A percentile compares a stretch with the other conserved stretches of the same genome.
phyloP scores from a whole-genome alignment of 495 filamentous ascomycete species.

The Neurospora africana region DNA sequence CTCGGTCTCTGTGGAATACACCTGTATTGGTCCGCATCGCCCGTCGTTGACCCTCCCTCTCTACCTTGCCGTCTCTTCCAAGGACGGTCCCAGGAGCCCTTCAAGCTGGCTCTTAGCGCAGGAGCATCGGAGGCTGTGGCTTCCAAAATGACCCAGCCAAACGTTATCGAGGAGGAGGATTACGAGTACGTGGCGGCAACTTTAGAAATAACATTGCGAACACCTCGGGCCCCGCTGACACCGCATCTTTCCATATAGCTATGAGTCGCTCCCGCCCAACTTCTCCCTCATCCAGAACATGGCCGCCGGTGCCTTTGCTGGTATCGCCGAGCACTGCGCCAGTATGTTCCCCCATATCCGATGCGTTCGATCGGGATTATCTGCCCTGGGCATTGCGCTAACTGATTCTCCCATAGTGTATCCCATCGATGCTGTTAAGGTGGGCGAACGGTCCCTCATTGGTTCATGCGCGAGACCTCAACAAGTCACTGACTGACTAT shows the following conservation, averaged over 20 bases:
- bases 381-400: slow-evolving; percentile 6
- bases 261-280: slow-evolving; percentile 50
- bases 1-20: not conserved
- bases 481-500: slow-evolving; percentile 14
- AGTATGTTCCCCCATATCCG: slow-evolving; percentile 41
- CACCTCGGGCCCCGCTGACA: slow-evolving; percentile 3
- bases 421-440: slow-evolving; percentile 95
- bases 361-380: not conserved
- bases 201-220: not conserved
- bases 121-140: slow-evolving; percentile 45
- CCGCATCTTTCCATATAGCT: slow-evolving; percentile 23
- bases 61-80: not conserved
- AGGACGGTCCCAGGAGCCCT: slow-evolving; percentile 7
- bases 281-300: slow-evolving; percentile 63
- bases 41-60: not conserved
- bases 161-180: slow-evolving; percentile 41
- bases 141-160: slow-evolving; percentile 48
- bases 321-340: slow-evolving; percentile 54
- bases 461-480: not conserved
- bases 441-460: slow-evolving; percentile 31
- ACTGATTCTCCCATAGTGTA: slow-evolving; percentile 80
- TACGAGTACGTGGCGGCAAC: slow-evolving; percentile 39
- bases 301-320: slow-evolving; percentile 90
- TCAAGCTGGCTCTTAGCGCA: slow-evolving; percentile 47
- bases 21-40: not conserved